Evolutionary conservation across 495 filamentous ascomycete genomes (phyloP).

Genomic region (Penicillium egyptiacum): DNA sequence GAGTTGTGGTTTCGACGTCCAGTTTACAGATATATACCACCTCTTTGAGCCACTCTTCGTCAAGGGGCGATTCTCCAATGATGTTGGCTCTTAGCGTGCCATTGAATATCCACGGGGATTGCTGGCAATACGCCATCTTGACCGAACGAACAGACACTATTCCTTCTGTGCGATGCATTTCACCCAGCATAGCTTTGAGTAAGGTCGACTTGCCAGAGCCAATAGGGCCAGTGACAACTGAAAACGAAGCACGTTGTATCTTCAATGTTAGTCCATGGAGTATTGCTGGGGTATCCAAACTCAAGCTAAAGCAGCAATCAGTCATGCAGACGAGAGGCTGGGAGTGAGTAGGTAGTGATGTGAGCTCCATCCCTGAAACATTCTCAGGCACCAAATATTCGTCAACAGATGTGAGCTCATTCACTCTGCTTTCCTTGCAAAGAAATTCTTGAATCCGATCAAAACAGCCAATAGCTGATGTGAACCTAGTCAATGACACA

Average conservation of each 20-base stretch:
- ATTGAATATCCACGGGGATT: conserved; percentile 3
- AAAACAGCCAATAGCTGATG: background rate
- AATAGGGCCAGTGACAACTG: background rate
- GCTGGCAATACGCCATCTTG: background rate
- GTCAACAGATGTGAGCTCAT: background rate
- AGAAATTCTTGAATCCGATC: background rate
- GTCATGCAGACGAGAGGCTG: background rate
- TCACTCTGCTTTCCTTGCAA: background rate
- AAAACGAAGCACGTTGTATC: background rate
- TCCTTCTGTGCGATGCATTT: background rate
- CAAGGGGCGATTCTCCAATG: background rate
- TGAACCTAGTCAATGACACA: background rate
- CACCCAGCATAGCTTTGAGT: conserved; percentile 1
- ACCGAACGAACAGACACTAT: background rate
- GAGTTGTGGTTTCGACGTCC: background rate
- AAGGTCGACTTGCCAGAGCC: conserved; percentile 6
- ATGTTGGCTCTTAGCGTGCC: background rate
- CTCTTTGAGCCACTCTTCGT: background rate
- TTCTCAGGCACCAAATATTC: background rate
- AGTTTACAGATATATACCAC: background rate
- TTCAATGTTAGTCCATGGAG: background rate
- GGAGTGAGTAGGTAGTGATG: background rate
- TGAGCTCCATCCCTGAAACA: background rate
- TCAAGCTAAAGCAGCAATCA: background rate
- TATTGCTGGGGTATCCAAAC: background rate